A percentile compares a stretch with the other conserved stretches of the same genome.
These are phyloP conservation scores for Hemileccinum rubropunctum DNA, from an alignment of 768 basidiomycete genomes.

Conservation along the genomic window DNA sequence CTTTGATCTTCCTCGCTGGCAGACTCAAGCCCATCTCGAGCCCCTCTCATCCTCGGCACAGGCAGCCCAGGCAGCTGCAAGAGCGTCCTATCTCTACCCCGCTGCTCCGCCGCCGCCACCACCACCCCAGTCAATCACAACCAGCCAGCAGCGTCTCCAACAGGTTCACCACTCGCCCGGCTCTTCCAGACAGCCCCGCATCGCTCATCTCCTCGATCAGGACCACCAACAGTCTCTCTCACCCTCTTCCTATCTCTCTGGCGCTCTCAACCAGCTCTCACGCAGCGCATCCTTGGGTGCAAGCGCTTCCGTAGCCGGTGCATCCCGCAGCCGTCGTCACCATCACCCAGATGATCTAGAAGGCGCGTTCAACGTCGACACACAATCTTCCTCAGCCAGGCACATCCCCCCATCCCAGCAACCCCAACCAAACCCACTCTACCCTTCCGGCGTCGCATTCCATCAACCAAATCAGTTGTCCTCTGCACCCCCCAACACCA, in stretches of 20 bases:
- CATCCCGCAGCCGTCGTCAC: conserved; percentile 58
- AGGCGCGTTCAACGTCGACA: conserved; percentile 42
- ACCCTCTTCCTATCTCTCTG: conserved; percentile 50
- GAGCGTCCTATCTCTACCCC: conserved; percentile 53
- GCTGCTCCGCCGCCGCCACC: conserved; percentile 46
- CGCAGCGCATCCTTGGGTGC: conserved; percentile 66
- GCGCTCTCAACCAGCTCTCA: conserved; percentile 51
- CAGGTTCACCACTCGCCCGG: conserved; percentile 46
- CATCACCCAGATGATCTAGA: conserved; percentile 72
- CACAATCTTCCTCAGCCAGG: conserved; percentile 19
- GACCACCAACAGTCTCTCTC: conserved; percentile 47
- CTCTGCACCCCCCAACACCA: conserved; percentile 33
- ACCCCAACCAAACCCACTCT: conserved; percentile 48
- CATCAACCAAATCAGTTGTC: conserved; percentile 45
- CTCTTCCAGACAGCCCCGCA: conserved; percentile 55
- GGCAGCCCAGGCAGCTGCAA: conserved; percentile 47
- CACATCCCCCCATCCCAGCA: conserved; percentile 31
- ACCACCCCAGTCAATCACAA: conserved; percentile 43
- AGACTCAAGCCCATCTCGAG: conserved; percentile 44
- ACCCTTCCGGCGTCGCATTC: conserved; percentile 56
- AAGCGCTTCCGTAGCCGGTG: conserved; percentile 37
- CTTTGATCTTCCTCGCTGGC: conserved; percentile 69
- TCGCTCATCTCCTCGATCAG: conserved; percentile 65
- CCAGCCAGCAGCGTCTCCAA: conserved; percentile 46
- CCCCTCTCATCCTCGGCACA: conserved; percentile 58